Base-by-base conservation (phyloP, 352 stramenopile genomes). In the Phytophthora foliorum region DNA sequence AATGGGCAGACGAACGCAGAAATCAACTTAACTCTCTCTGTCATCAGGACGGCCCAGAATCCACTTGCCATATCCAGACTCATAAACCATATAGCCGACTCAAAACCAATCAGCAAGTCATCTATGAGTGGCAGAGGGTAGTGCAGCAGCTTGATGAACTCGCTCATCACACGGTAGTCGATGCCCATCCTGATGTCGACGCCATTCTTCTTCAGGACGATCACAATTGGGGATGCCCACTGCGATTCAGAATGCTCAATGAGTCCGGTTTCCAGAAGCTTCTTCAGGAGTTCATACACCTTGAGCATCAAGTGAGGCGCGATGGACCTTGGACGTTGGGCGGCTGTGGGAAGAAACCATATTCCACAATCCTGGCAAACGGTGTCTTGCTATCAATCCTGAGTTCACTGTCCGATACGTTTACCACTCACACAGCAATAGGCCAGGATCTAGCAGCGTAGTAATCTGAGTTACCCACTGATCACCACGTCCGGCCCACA, bases 191-290 rank as follows among this genome's bases (percentile, higher is more conserved):
- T 54, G 25, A 54, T 54, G 24, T 54, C 46, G 0, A 54, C 25
- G 1, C 46, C 25, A 14, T 54, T 54, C 16, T 54, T 54, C 27
- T 39, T 54, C 22, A 54, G 27, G 4, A 38, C 46, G 46, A 54
- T 54, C 22, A 54, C 25, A 10, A 54, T 54, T 11, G 46, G 46
- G 0, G 46, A 41, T 22, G 46, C 25, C 46, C 27, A 39, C 25
- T 27, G 13, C 24, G 46, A 54, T 54, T 54, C 25, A 54, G 46
- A 54, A 16, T 39, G 25, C 8, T 54, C 46, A 25, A 54, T 54
- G 6, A 54, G 13, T 41, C 46, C 46, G 1, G 46, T 54, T 22
- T 54, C 46, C 13, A 54, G 25, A 11, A 54, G 46, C 16, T 39
- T 54, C 25, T 54, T 54, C 14, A 41, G 46, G 16, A 54, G 4